Conservation (phyloP, 1,284 basidiomycete genomes). For the Puccinia brachypodii region DNA sequence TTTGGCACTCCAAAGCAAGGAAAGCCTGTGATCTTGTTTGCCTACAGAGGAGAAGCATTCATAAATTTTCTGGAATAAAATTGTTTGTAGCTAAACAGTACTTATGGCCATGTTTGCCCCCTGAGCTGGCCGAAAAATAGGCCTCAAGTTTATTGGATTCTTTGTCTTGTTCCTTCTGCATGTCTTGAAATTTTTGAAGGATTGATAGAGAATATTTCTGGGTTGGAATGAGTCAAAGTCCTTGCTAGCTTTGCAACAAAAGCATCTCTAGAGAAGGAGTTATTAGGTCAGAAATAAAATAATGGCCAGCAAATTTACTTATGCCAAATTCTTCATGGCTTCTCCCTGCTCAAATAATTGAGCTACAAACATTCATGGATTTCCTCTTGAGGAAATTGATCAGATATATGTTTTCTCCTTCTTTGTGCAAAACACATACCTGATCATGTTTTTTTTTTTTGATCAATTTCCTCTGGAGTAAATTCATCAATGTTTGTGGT, state of each 20-base stretch:
- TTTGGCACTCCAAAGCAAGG: no score
- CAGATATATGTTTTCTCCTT: no score
- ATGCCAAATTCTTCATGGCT: neutral
- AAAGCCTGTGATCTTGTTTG: no score
- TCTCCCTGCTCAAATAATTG: neutral
- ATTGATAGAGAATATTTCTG: neutral
- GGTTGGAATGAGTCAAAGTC: neutral
- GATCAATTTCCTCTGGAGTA: neutral
- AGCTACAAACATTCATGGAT: no score
- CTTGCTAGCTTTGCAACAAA: neutral
- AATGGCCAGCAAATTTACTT: neutral
- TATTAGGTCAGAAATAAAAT: neutral
- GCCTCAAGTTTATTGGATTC: neutral
- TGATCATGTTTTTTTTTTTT: neutral
- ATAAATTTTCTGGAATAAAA: no score
- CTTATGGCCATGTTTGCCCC: no score
- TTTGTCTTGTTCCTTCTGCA: neutral
- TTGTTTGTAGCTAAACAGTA: no score
- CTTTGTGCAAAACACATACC: neutral
- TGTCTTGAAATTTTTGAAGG: neutral
- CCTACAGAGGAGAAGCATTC: no score
- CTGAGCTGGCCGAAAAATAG: neutral
- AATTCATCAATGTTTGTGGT: no score
- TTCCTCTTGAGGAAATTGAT: no score
- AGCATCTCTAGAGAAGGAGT: neutral